phyloP scores from a whole-genome alignment of 148 eudicot species.

The Spergularia marina region DNA sequence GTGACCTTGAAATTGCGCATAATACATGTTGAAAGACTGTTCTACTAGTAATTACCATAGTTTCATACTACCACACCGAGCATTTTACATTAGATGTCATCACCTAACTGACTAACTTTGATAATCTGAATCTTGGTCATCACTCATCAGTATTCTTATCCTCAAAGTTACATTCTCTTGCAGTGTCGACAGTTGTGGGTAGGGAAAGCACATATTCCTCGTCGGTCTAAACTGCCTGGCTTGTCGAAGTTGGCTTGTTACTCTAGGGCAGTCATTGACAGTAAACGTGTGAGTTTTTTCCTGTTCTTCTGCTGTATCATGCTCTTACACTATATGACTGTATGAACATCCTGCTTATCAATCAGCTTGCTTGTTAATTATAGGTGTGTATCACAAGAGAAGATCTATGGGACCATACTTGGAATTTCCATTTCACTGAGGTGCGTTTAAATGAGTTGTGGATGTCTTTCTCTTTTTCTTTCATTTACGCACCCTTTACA shows the following conservation, averaged over 20 bases:
- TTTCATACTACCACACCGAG: too few relatives aligned
- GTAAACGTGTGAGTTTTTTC: constrained; percentile 55
- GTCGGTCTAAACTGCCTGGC: constrained; percentile 46
- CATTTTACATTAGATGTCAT: too few relatives aligned
- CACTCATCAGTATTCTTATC: background rate
- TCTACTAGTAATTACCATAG: too few relatives aligned
- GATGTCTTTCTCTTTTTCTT: background rate
- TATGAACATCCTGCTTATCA: background rate
- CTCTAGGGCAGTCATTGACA: constrained; percentile 60
- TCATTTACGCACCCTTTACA: background rate
- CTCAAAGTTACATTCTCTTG: background rate
- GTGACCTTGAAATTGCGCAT: too few relatives aligned
- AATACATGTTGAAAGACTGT: too few relatives aligned
- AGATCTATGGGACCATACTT: constrained; percentile 76
- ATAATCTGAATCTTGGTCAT: background rate
- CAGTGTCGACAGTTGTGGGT: constrained; percentile 75
- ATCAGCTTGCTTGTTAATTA: background rate
- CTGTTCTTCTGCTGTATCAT: background rate
- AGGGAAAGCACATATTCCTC: constrained; percentile 88
- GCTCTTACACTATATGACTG: background rate
- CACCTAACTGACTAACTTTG: background rate
- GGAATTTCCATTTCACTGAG: constrained; percentile 79
- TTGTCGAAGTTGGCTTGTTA: constrained; percentile 55
- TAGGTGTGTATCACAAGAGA: constrained; percentile 67
- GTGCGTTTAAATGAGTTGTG: constrained; percentile 27